A percentile compares a stretch with the other conserved stretches of the same genome.
phyloP scores from a whole-genome alignment of 192 early-diverging fungal genomes.

The Podila epigama region DNA sequence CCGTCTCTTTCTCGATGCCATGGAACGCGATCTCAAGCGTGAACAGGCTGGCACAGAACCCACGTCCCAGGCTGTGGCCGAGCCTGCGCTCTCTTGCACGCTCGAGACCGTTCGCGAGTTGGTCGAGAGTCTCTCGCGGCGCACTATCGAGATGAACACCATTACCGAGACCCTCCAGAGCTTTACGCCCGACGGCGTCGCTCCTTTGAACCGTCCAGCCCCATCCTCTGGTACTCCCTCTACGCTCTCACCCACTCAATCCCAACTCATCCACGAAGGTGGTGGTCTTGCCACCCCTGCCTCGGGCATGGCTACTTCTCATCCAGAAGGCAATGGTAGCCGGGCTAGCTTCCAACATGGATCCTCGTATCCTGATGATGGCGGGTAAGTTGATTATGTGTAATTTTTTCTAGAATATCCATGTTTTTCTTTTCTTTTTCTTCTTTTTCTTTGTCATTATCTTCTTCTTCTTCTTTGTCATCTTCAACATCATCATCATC shows the following conservation, averaged over 20 bases:
- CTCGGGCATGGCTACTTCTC: neutral
- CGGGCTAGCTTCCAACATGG: neutral
- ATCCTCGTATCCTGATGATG: no score
- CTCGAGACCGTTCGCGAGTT: conserved; percentile 65
- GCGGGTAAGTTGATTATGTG: no score
- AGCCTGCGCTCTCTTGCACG: conserved; percentile 72
- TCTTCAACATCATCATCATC: no score
- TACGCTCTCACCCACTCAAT: conserved; percentile 28
- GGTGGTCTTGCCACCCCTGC: neutral
- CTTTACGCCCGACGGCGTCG: conserved; percentile 45
- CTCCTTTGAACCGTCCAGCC: conserved; percentile 32
- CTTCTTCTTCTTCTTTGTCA: neutral
- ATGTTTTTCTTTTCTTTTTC: no score
- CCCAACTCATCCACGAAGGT: conserved; percentile 32
- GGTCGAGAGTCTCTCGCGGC: conserved; percentile 60
- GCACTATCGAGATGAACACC: conserved; percentile 42
- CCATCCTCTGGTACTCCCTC: conserved; percentile 18
- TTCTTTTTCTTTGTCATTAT: neutral
- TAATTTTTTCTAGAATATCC: no score
- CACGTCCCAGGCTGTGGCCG: conserved; percentile 76
- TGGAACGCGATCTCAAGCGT: conserved; percentile 95
- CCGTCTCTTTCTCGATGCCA: conserved; percentile 91
- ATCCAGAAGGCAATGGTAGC: neutral
- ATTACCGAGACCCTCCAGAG: conserved; percentile 43
- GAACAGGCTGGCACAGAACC: conserved; percentile 87